Base-by-base conservation (phyloP, 306 rosid genomes). In the Purshia tridentata region DNA sequence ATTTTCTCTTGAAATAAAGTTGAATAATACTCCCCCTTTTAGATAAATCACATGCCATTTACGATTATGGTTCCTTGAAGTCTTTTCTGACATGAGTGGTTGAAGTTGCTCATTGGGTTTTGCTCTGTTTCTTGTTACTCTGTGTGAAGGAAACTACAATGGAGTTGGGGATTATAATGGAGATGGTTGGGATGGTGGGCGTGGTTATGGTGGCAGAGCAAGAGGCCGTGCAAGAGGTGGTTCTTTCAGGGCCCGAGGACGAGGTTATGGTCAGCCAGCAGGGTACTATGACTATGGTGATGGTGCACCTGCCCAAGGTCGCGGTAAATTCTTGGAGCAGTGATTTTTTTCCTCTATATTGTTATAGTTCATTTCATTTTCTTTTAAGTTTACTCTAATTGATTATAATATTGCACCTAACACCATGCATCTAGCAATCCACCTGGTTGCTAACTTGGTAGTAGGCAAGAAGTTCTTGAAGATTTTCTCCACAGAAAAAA, bases 151-250 rank as follows among this genome's bases (percentile, higher is more conserved):
- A 79, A 70, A 80, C 79, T 85, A 85, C 82, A 86, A 87, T 73
- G 96, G 88, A 57, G 85, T 89, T 65, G 68, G 70, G 62, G 95
- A 92, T 45, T 84, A 87, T 73, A 72, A 83, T 70, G 98, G 91
- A 53, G 92, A 88, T 81, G 88, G 87, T 52, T 88, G 90, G 91
- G 98, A 85, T 67, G 85, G 86, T 44, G 94, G 95, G 15, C 90
- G 81, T 35, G 85, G 98, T 66, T 88, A 79, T 72, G 96, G 91
- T 55, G 88, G 88, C 68, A 84, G 95, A 81, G 90, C 92, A 15
- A 86, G 90, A 73, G 98, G 92, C 58, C 92, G 88, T 9, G 83
- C 72, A 39, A 79, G 91, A 79, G 88, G 94, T 8, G 89, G 84
- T 74, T 61, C 50, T 81, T 81, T 77, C 69, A 73, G 83, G 68